These are phyloP conservation scores for Fomitopsis palustris DNA, from an alignment of 1,284 basidiomycete genomes.

Conservation along the genomic window DNA sequence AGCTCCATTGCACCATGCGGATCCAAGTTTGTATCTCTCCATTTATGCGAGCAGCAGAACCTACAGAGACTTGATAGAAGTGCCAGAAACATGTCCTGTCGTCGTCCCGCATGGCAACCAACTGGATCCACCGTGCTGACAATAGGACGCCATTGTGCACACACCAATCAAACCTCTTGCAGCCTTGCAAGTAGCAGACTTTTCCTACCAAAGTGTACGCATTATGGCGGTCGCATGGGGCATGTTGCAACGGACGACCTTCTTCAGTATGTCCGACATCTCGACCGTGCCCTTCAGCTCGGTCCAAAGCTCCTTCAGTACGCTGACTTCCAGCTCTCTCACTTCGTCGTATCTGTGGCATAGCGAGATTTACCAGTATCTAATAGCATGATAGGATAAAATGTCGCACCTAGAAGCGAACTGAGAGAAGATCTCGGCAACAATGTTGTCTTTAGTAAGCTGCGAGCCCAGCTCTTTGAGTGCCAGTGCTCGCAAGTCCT, in stretches of 20 bases:
- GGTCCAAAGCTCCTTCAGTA: background rate
- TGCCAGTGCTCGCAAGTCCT: background rate
- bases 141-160: too few relatives aligned
- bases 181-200: too few relatives aligned
- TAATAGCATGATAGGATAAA: background rate
- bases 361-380: background rate
- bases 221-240: too few relatives aligned
- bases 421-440: background rate
- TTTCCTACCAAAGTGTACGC: too few relatives aligned
- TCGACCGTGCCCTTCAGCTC: background rate
- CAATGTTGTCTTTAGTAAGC: background rate
- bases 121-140: too few relatives aligned
- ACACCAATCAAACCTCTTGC: too few relatives aligned
- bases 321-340: background rate
- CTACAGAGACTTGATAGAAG: too few relatives aligned
- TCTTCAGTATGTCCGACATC: background rate
- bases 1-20: too few relatives aligned
- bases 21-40: too few relatives aligned
- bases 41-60: too few relatives aligned
- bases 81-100: too few relatives aligned
- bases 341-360: background rate
- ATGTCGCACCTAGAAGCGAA: background rate
- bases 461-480: background rate
- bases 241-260: background rate
- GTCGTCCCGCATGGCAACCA: too few relatives aligned